A percentile compares a stretch with the other conserved stretches of the same genome.
Evolutionary conservation across 148 eudicot genomes (phyloP).

Genomic region (Nyssa sinensis): DNA sequence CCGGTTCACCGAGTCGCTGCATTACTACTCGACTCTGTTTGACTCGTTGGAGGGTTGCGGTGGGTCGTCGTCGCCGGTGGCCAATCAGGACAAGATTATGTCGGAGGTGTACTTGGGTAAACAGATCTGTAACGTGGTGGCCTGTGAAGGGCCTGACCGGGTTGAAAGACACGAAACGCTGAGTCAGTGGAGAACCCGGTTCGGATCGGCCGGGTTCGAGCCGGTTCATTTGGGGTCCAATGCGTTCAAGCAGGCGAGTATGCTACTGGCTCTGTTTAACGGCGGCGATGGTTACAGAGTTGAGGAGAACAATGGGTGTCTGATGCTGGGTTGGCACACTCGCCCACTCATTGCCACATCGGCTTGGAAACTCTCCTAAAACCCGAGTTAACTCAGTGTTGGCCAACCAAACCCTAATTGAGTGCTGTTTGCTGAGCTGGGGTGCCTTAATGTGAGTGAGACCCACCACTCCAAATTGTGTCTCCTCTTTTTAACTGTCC

Average conservation of each 20-base stretch:
- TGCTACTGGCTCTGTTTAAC: slow-evolving; percentile 53
- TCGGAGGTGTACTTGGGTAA: slow-evolving; percentile 62
- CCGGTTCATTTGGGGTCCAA: slow-evolving; percentile 70
- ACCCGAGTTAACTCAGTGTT: slow-evolving; percentile 14
- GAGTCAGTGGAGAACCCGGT: slow-evolving; percentile 55
- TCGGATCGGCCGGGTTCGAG: slow-evolving; percentile 45
- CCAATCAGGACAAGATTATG: slow-evolving; percentile 52
- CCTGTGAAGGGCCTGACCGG: slow-evolving; percentile 67
- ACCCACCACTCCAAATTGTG: slow-evolving; percentile 10
- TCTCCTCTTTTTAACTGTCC: background rate
- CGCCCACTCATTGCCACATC: slow-evolving; percentile 78
- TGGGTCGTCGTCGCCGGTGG: slow-evolving; percentile 3
- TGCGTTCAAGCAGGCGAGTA: slow-evolving; percentile 68
- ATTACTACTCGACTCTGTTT: slow-evolving; percentile 71
- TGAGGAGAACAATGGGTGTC: slow-evolving; percentile 68
- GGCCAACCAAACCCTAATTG: background rate
- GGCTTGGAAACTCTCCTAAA: slow-evolving; percentile 51
- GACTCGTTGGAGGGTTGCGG: slow-evolving; percentile 64
- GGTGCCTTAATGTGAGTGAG: slow-evolving; percentile 12
- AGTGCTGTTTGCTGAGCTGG: slow-evolving; percentile 7
- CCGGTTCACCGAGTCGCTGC: slow-evolving; percentile 66
- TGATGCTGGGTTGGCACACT: slow-evolving; percentile 73
- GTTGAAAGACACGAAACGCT: slow-evolving; percentile 68
- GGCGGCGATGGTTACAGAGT: slow-evolving; percentile 78
- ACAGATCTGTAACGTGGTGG: slow-evolving; percentile 75